Percentiles rank a stretch among this genome's conserved stretches.
These are phyloP conservation scores for Moricandia arvensis DNA, from an alignment of 345 rosid species.

Conservation along the genomic window DNA sequence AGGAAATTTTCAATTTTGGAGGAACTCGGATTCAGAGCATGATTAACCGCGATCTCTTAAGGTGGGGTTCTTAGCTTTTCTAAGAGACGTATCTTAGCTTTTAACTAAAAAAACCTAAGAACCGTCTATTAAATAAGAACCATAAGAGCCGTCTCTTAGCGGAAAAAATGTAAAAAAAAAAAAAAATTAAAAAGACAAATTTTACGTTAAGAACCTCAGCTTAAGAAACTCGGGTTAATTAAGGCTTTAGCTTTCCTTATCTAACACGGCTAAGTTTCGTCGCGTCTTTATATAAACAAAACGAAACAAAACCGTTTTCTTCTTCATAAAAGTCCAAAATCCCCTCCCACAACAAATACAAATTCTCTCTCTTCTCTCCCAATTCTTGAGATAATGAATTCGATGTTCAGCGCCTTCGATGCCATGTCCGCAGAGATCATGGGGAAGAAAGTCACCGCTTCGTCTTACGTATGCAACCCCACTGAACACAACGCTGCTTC, in stretches of 20 bases:
- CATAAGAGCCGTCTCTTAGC: too few relatives aligned
- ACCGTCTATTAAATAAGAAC: too few relatives aligned
- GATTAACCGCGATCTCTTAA: too few relatives aligned
- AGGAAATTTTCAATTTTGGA: too few relatives aligned
- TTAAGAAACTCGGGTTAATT: too few relatives aligned
- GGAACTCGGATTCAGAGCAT: too few relatives aligned
- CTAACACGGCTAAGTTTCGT: background rate
- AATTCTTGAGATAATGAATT: slow-evolving; percentile 49
- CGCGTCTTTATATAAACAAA: background rate
- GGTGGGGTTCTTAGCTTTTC: too few relatives aligned
- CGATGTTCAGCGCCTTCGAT: slow-evolving; percentile 73
- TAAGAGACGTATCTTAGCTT: too few relatives aligned
- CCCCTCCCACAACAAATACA: background rate
- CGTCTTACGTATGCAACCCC: slow-evolving; percentile 10
- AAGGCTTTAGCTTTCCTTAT: background rate
- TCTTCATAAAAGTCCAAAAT: background rate
- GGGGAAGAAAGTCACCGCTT: slow-evolving; percentile 44
- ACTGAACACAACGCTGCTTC: slow-evolving; percentile 28
- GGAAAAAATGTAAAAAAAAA: too few relatives aligned
- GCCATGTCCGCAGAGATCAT: slow-evolving; percentile 58
- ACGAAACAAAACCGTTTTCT: background rate
- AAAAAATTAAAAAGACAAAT: too few relatives aligned
- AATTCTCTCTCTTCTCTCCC: background rate
- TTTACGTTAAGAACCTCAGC: too few relatives aligned
- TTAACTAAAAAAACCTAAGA: too few relatives aligned